Evolutionary conservation across 257 asterid genomes (phyloP).

Genomic region (Solanum chmielewskii): DNA sequence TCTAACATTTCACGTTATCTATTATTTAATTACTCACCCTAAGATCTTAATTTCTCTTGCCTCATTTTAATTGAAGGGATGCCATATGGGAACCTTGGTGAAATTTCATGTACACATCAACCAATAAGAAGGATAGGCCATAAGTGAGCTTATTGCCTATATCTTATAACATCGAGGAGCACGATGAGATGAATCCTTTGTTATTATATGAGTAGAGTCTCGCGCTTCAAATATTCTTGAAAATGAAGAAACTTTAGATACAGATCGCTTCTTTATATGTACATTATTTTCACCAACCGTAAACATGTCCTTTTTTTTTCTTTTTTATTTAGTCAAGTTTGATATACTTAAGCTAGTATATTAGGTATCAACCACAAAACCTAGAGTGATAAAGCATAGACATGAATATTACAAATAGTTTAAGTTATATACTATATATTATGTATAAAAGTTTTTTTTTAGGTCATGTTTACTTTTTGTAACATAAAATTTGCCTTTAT

Average conservation of each 20-base stretch:
- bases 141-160: background rate
- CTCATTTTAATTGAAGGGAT: background rate
- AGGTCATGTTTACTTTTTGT: background rate
- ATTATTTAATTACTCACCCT: background rate
- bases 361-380: background rate
- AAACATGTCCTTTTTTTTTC: background rate
- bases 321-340: background rate
- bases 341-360: background rate
- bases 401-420: background rate
- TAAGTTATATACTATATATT: background rate
- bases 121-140: background rate
- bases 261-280: background rate
- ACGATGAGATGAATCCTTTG: background rate
- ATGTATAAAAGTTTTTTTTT: background rate
- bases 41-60: background rate
- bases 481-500: background rate
- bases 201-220: background rate
- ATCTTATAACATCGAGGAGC: background rate
- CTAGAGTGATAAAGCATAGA: background rate
- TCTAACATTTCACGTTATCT: background rate
- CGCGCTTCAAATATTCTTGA: background rate
- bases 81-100: background rate
- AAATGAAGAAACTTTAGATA: background rate
- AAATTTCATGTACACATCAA: background rate
- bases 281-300: background rate